phyloP scores from a whole-genome alignment of 208 protist genomes.

The Willaertia magna region DNA sequence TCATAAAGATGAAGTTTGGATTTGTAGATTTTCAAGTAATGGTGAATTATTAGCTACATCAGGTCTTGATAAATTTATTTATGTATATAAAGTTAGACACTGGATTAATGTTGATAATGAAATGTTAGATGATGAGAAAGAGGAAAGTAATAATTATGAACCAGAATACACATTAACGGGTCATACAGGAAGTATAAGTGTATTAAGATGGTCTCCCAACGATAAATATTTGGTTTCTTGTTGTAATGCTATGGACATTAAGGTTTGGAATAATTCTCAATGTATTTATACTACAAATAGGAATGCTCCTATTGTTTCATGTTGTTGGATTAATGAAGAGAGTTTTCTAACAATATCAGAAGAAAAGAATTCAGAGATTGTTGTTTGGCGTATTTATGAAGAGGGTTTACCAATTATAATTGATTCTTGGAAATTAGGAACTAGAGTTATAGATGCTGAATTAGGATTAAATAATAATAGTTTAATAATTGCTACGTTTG shows the following conservation, averaged over 20 bases:
- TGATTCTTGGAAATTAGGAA: background rate
- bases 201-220: background rate
- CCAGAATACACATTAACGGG: background rate
- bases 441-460: background rate
- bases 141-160: no score
- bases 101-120: no score
- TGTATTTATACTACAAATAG: no score
- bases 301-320: no score
- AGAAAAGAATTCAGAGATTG: no score
- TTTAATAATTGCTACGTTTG: background rate
- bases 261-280: no score
- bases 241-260: background rate
- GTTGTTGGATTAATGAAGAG: no score
- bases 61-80: background rate
- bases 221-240: background rate
- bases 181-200: background rate
- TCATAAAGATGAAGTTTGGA: slow-evolving; percentile 6
- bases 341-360: no score
- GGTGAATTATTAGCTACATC: background rate
- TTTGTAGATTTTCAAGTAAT: background rate
- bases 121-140: no score
- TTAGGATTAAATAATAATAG: background rate
- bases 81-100: background rate
- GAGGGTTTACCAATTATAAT: background rate
- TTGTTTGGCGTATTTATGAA: no score